Conservation (phyloP, 768 basidiomycete species). For the Pulveroboletus sp. region DNA sequence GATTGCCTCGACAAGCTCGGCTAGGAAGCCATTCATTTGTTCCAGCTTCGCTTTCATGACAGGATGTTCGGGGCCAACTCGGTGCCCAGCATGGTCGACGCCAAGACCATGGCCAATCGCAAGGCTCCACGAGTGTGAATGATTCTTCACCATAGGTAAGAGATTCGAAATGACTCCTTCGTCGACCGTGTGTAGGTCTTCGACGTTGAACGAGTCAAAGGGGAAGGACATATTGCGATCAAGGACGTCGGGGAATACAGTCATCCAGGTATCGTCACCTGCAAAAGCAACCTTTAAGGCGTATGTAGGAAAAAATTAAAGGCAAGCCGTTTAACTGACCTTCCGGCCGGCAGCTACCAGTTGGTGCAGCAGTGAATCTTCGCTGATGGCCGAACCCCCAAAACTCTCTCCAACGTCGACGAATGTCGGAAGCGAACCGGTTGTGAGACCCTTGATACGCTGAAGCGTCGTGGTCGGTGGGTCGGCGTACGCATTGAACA, state of each 20-base stretch:
- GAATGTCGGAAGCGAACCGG: conserved; percentile 94
- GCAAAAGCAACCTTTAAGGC: conserved; percentile 71
- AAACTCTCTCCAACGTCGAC: conserved; percentile 93
- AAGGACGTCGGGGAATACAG: conserved; percentile 80
- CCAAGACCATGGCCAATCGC: conserved; percentile 92
- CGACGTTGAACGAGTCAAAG: conserved; percentile 97
- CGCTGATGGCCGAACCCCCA: conserved; percentile 78
- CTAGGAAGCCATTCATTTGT: conserved; percentile 85
- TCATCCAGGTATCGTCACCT: conserved; percentile 98
- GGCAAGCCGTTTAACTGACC: conserved; percentile 34
- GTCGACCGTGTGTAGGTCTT: conserved; percentile 95
- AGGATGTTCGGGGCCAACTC: conserved; percentile 86
- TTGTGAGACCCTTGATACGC: conserved; percentile 91
- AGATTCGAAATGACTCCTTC: conserved; percentile 83
- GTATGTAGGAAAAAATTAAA: conserved; percentile 1
- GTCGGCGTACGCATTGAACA: conserved; percentile 89
- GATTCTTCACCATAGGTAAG: conserved; percentile 67
- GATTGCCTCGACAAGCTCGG: conserved; percentile 65
- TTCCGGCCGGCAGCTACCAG: conserved; percentile 55
- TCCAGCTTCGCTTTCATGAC: conserved; percentile 81
- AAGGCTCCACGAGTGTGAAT: conserved; percentile 69
- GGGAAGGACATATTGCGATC: conserved; percentile 71
- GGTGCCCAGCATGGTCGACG: conserved; percentile 94
- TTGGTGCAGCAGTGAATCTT: conserved; percentile 87
- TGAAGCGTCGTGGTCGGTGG: conserved; percentile 96